A percentile compares a stretch with the other conserved stretches of the same genome.
Evolutionary conservation across 73 alveolate species (phyloP).

Genomic region (Tetrahymena malaccensis): DNA sequence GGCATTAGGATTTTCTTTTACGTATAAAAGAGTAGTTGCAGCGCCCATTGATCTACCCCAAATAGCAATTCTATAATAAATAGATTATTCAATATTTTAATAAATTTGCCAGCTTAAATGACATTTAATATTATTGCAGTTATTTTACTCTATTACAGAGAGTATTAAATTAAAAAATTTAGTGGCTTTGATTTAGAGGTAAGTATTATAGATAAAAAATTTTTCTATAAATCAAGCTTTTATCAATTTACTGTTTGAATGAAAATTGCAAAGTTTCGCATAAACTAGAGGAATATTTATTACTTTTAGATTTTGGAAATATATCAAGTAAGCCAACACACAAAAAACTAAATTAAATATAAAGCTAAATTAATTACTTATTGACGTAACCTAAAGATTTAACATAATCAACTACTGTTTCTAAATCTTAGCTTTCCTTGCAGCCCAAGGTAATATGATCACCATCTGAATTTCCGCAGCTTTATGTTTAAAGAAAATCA

Average conservation of each 20-base stretch:
- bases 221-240: too few species aligned
- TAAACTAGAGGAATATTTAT: too few species aligned
- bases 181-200: too few species aligned
- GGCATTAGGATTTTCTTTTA: background rate
- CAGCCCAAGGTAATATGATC: background rate
- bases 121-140: too few species aligned
- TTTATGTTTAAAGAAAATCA: background rate
- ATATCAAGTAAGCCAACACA: background rate
- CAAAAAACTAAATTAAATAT: background rate
- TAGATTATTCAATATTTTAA: background rate
- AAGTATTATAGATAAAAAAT: too few species aligned
- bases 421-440: background rate
- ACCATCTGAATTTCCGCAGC: background rate
- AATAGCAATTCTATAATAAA: background rate
- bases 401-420: background rate
- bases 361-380: background rate
- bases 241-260: too few species aligned
- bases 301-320: background rate
- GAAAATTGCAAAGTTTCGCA: too few species aligned
- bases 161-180: too few species aligned
- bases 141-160: too few species aligned
- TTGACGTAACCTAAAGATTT: background rate
- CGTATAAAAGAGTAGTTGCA: background rate
- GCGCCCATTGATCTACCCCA: slow-evolving; percentile 18
- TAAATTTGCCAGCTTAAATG: too few species aligned